Evolutionary conservation across 495 filamentous ascomycete species (phyloP), one percentile per base, ranked within the genome.

Genomic region (Tricharina praecox): DNA sequence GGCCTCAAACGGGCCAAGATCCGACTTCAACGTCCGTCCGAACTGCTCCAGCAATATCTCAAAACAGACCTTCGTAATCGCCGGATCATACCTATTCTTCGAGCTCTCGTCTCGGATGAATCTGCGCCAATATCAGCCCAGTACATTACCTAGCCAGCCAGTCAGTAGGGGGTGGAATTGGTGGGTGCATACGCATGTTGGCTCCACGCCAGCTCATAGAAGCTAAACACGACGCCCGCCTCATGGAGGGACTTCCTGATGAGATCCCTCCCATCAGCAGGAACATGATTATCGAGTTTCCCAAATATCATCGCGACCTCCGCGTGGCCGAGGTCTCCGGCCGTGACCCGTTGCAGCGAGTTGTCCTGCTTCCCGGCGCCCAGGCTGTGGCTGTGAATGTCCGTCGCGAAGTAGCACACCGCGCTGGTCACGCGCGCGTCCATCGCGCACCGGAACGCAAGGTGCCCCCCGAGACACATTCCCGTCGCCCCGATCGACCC

Each of bases 41-140:
- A 95, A 95, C 45, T 93, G 56, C 67, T 96, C 88, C 18, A 85
- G 64, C 51, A 96, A 62, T 62, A 95, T 82, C 71, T 88, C 80
- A 59, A 93, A 94, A 65, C 87, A 93, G n/a, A 82, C 72, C 60
- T 83, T 85, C 9, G 75, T 76, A 45, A 96, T 74, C 1, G 78
- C 81, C 0, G 88, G 84, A 54, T 96, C 88, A 54, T 93, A 96
- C 10, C 88, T 73, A 3, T 86, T 86, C 66, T 94, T 96, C 59
- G 79, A 85, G 37, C 87, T 68, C 65, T 96, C 88, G 58, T 94
- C 88, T n/a, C 88, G 75, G 58, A 96, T 93, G 56, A 96, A 96
- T 4, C 55, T 58, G 23, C 15, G 24, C 33, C 25, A 21, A 20
- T n/a, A 0, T 86, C 85, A 68, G 92, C 71, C 73, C 42, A 16